Percentiles rank a stretch among this genome's conserved stretches.
Conservation (phyloP, 805 yeast genomes). For the Myxozyma geophila region DNA sequence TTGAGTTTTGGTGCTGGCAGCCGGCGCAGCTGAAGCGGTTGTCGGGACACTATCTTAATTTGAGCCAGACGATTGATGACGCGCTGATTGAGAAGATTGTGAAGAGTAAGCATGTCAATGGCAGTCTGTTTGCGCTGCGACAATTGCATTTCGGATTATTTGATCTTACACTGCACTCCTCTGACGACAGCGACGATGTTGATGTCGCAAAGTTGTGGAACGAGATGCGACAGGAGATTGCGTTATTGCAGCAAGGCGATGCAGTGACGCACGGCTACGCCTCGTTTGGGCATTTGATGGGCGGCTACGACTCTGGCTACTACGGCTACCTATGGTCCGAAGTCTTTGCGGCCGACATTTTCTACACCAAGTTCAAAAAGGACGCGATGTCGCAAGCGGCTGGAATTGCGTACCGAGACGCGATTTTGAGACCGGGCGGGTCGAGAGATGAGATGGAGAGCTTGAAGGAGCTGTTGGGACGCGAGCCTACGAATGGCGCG, state of each 20-base stretch:
- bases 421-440: constrained; percentile 73
- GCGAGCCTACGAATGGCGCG: constrained; percentile 75
- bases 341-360: constrained; percentile 84
- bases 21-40: constrained; percentile 59
- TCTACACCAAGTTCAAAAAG: constrained; percentile 65
- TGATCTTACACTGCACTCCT: constrained; percentile 67
- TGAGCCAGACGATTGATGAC: constrained; percentile 62
- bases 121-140: constrained; percentile 70
- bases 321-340: constrained; percentile 87
- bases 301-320: constrained; percentile 85
- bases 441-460: constrained; percentile 69
- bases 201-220: constrained; percentile 69
- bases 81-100: constrained; percentile 62
- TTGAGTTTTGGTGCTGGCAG: constrained; percentile 89
- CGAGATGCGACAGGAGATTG: constrained; percentile 62
- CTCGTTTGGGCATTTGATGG: constrained; percentile 77
- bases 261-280: constrained; percentile 67
- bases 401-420: constrained; percentile 73
- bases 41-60: constrained; percentile 65
- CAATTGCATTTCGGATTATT: constrained; percentile 80
- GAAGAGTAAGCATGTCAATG: constrained; percentile 73
- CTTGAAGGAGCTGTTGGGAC: constrained; percentile 68
- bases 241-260: constrained; percentile 51
- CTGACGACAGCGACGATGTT: constrained; percentile 49
- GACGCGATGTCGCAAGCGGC: constrained; percentile 66